phyloP scores from a whole-genome alignment of 495 filamentous ascomycete species.

The Mycothermus thermophilus region DNA sequence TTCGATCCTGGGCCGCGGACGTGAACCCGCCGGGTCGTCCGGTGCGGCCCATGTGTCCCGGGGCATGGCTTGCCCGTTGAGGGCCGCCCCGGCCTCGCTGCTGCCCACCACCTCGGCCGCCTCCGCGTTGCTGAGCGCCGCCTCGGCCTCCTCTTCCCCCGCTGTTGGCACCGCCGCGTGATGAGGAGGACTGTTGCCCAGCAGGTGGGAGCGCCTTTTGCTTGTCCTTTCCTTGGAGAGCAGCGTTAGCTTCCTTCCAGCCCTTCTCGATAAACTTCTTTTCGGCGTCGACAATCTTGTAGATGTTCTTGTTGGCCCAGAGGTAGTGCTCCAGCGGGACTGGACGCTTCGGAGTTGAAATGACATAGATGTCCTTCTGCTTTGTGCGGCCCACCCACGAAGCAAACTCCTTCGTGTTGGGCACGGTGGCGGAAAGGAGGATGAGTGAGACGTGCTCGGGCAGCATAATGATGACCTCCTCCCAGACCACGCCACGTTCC shows the following conservation, averaged over 20 bases:
- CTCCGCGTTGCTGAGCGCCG: conserved; percentile 37
- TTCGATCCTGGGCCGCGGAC: conserved; percentile 82
- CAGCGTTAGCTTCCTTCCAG: conserved; percentile 87
- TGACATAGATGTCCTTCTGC: conserved; percentile 97
- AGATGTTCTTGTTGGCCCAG: conserved; percentile 82
- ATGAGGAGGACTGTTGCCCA: too few relatives aligned
- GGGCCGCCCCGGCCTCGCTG: conserved; percentile 46
- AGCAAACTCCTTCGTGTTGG: conserved; percentile 94
- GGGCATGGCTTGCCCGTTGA: conserved; percentile 40
- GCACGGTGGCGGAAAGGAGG: conserved; percentile 87
- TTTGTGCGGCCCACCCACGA: conserved; percentile 98
- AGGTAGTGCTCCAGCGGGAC: conserved; percentile 93
- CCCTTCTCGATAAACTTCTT: conserved; percentile 81
- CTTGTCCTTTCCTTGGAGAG: conserved; percentile 72
- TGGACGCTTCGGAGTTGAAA: conserved; percentile 89
- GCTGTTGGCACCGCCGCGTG: conserved; percentile 39
- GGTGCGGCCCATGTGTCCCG: conserved; percentile 76
- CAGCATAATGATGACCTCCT: conserved; percentile 99
- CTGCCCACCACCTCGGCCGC: conserved; percentile 42
- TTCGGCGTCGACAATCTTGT: conserved; percentile 85
- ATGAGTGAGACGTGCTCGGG: conserved; percentile 94
- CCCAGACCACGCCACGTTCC: conserved; percentile 97
- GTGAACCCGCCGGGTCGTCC: conserved; percentile 74
- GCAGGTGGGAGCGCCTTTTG: conserved; percentile 37
- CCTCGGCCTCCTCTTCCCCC: conserved; percentile 39